These are phyloP conservation scores for Amanita inopinata DNA, from an alignment of 768 basidiomycete species.

Conservation along the genomic window DNA sequence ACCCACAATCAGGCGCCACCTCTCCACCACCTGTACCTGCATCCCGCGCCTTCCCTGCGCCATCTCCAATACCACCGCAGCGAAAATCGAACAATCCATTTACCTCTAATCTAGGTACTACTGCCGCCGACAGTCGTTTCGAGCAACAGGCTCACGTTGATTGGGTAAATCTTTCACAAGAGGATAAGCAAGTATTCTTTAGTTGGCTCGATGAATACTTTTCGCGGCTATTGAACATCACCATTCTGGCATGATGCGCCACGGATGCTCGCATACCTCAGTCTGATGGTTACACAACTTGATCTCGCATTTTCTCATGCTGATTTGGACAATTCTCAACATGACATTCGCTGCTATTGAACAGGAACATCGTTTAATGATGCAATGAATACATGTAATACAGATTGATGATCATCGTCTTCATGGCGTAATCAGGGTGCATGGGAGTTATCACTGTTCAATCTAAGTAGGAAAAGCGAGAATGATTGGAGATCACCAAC, in stretches of 20 bases:
- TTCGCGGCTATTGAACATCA: slow-evolving; percentile 29
- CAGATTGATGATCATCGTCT: no score
- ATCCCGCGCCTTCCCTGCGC: background rate
- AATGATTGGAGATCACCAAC: no score
- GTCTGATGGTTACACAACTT: background rate
- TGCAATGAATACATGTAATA: no score
- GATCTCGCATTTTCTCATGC: no score
- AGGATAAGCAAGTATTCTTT: slow-evolving; percentile 70
- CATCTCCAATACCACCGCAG: background rate
- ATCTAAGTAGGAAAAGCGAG: no score
- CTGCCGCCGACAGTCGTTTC: background rate
- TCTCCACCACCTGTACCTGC: slow-evolving; percentile 7
- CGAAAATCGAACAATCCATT: background rate
- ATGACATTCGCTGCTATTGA: no score
- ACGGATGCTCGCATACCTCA: background rate
- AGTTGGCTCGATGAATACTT: slow-evolving; percentile 80
- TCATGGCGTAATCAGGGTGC: no score
- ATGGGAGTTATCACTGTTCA: no score
- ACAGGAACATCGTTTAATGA: no score
- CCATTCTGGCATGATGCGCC: background rate
- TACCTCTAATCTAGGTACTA: background rate
- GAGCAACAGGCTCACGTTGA: slow-evolving; percentile 31
- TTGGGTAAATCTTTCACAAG: slow-evolving; percentile 56
- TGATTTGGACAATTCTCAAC: no score
- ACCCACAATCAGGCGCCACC: slow-evolving; percentile 10